phyloP scores from a whole-genome alignment of 176 grass and related monocot genomes.

The Chloris gayana region DNA sequence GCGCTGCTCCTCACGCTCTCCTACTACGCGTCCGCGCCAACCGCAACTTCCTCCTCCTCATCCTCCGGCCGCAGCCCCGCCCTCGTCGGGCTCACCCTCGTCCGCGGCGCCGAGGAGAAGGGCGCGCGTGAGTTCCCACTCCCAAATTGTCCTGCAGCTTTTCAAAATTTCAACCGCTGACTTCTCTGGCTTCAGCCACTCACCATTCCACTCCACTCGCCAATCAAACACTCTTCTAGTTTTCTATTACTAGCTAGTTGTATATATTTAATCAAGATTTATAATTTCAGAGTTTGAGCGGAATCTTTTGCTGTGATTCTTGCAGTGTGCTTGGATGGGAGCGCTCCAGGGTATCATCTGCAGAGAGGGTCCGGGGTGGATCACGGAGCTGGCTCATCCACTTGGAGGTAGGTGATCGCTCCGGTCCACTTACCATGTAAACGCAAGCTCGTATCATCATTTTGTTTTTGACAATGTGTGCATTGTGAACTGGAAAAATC shows the following conservation, averaged over 20 bases:
- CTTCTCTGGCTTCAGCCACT: neutral
- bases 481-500: neutral
- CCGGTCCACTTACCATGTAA: neutral
- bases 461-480: neutral
- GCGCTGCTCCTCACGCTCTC: conserved; percentile 53
- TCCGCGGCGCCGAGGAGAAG: conserved; percentile 63
- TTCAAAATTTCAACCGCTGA: neutral
- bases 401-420: conserved; percentile 51
- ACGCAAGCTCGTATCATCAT: neutral
- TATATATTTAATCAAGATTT: neutral
- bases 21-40: conserved; percentile 36
- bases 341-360: conserved; percentile 68
- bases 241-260: neutral
- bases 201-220: neutral
- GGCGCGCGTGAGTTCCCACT: conserved; percentile 57
- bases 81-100: conserved; percentile 72
- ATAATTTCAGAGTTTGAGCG: no score
- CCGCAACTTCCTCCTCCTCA: neutral
- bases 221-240: neutral
- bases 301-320: neutral
- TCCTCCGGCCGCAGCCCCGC: conserved; percentile 7
- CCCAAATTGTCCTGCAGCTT: neutral
- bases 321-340: conserved; percentile 80
- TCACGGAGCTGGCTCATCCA: conserved; percentile 64
- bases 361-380: conserved; percentile 58